These are phyloP conservation scores for Myrmaecium sp. DNA, from an alignment of 2,329 filamentous ascomycete species.

Conservation along the genomic window DNA sequence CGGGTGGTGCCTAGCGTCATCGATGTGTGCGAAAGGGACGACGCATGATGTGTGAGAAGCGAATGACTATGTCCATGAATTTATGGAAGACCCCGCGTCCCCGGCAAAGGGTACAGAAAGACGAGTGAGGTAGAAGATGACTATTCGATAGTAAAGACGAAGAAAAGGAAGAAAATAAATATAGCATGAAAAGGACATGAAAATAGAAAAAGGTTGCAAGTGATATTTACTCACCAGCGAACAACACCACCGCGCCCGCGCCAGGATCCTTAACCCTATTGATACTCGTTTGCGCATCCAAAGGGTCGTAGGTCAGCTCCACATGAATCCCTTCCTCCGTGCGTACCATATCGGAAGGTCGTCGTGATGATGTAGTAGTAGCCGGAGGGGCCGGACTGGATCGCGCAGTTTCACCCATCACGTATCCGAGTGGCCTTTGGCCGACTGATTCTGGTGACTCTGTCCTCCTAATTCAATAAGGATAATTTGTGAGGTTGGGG, in stretches of 20 bases:
- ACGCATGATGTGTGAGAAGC: not conserved
- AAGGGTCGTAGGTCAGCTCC: slow-evolving; percentile 45
- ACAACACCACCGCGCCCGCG: slow-evolving; percentile 61
- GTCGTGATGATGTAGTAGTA: too few relatives aligned
- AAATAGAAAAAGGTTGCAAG: slow-evolving; percentile 1
- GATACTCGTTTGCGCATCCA: slow-evolving; percentile 43
- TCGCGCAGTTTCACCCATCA: too few relatives aligned
- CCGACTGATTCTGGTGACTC: too few relatives aligned
- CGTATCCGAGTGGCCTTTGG: too few relatives aligned
- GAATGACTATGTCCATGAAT: not conserved
- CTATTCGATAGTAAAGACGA: not conserved
- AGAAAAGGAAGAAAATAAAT: slow-evolving; percentile 2
- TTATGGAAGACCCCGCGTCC: too few relatives aligned
- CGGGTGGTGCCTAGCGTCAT: slow-evolving; percentile 49
- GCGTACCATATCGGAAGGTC: too few relatives aligned
- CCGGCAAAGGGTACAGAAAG: not conserved
- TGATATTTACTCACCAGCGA: slow-evolving; percentile 39
- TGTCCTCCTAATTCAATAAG: too few relatives aligned
- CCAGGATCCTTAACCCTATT: slow-evolving; percentile 53
- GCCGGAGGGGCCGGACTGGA: too few relatives aligned
- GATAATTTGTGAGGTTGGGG: too few relatives aligned
- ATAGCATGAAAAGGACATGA: slow-evolving; percentile 2
- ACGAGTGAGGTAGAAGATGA: slow-evolving; percentile 1
- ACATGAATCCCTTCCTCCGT: slow-evolving; percentile 42
- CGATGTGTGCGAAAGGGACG: not conserved